Percentiles rank a stretch among this genome's conserved stretches.
Evolutionary conservation across 345 rosid species (phyloP).

Genomic region (Aquilaria yunnanensis): DNA sequence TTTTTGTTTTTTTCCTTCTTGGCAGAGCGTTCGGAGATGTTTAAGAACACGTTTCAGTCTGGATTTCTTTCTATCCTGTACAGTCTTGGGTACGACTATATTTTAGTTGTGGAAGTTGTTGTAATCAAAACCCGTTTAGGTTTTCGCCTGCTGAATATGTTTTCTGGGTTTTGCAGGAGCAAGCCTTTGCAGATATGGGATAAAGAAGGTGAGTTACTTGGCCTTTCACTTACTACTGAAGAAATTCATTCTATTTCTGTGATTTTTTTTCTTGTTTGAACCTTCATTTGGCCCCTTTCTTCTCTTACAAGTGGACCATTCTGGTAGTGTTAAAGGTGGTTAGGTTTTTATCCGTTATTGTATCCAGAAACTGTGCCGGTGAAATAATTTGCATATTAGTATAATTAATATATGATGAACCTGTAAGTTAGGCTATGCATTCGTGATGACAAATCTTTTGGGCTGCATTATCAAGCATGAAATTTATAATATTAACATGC

Average conservation of each 20-base stretch:
- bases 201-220: slow-evolving; percentile 52
- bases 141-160: background rate
- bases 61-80: slow-evolving; percentile 78
- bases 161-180: slow-evolving; percentile 36
- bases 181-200: slow-evolving; percentile 88
- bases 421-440: too few relatives aligned
- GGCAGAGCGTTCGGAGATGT: slow-evolving; percentile 30
- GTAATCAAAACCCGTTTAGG: background rate
- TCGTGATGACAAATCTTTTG: too few relatives aligned
- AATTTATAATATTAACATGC: too few relatives aligned
- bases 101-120: background rate
- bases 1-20: too few relatives aligned
- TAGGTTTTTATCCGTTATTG: background rate
- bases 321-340: background rate
- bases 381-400: too few relatives aligned
- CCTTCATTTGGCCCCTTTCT: slow-evolving; percentile 8
- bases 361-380: background rate
- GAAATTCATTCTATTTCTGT: background rate
- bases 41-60: slow-evolving; percentile 83
- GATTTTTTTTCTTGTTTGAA: background rate
- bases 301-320: slow-evolving; percentile 5
- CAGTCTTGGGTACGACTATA: slow-evolving; percentile 55
- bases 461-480: too few relatives aligned
- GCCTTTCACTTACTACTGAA: background rate
- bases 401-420: too few relatives aligned